Percentiles rank a stretch among this genome's conserved stretches.
Evolutionary conservation across 208 protist species (phyloP).

Genomic region (Trypanosoma theileri): DNA sequence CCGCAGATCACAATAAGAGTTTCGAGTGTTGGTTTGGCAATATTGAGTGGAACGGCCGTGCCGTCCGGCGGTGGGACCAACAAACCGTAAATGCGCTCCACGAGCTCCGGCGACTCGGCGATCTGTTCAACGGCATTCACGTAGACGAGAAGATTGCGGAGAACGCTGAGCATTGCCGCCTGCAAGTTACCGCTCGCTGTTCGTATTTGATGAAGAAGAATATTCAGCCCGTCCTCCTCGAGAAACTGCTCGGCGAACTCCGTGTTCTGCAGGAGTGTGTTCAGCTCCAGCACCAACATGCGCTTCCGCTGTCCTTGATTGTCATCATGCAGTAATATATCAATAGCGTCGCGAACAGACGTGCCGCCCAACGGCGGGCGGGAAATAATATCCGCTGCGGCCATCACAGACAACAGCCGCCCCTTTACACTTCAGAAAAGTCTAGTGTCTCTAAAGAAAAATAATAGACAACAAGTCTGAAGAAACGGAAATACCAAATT

Average conservation of each 20-base stretch:
- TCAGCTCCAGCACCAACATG: slow-evolving; percentile 33
- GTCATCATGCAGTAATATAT: slow-evolving; percentile 25
- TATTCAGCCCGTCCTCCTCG: slow-evolving; percentile 33
- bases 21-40: slow-evolving; percentile 41
- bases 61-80: slow-evolving; percentile 27
- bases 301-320: slow-evolving; percentile 29
- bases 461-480: not conserved
- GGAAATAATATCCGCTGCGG: not conserved
- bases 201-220: slow-evolving; percentile 29
- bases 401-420: not conserved
- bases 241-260: slow-evolving; percentile 47
- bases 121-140: slow-evolving; percentile 45
- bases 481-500: not conserved
- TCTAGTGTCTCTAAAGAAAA: too few species aligned
- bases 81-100: slow-evolving; percentile 38
- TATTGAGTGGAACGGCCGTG: slow-evolving; percentile 16
- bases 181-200: slow-evolving; percentile 28
- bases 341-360: slow-evolving; percentile 28
- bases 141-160: slow-evolving; percentile 36
- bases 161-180: slow-evolving; percentile 29
- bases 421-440: not conserved
- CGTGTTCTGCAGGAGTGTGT: slow-evolving; percentile 16
- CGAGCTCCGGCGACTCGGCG: slow-evolving; percentile 31
- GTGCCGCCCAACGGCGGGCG: slow-evolving; percentile 5
- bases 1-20: slow-evolving; percentile 42